Percentiles rank a stretch among this genome's conserved stretches.
Conservation (phyloP, 2,329 filamentous ascomycete species). For the Cladosporium sp. region DNA sequence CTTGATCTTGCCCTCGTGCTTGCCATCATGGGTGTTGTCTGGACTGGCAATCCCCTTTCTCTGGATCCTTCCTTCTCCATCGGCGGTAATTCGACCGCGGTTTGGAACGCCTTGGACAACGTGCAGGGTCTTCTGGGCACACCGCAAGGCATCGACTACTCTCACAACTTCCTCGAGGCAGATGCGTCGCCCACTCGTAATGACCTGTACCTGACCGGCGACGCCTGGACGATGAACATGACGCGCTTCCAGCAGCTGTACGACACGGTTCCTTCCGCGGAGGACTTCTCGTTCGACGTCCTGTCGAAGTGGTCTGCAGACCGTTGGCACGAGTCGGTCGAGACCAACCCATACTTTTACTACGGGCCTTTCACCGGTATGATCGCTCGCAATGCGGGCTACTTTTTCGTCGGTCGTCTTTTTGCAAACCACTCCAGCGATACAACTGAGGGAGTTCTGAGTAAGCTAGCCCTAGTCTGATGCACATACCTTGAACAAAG, state of each 20-base stretch:
- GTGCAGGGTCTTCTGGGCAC: conserved; percentile 22
- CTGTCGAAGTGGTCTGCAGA: conserved; percentile 27
- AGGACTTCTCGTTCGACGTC: conserved; percentile 26
- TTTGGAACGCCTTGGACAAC: conserved; percentile 38
- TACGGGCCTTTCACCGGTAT: conserved; percentile 27
- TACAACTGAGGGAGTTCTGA: conserved; percentile 27
- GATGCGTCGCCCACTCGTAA: conserved; percentile 51
- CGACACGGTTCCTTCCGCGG: conserved; percentile 17
- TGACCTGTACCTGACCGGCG: conserved; percentile 47
- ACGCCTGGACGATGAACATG: conserved; percentile 51
- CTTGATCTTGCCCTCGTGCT: conserved; percentile 28
- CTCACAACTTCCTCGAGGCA: conserved; percentile 54
- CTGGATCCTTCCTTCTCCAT: conserved; percentile 33
- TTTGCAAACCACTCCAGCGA: conserved; percentile 30
- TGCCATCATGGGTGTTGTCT: conserved; percentile 29
- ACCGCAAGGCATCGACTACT: conserved; percentile 39
- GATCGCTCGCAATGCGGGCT: conserved; percentile 23
- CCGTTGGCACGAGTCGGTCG: conserved; percentile 23
- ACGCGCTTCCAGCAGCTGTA: conserved; percentile 49
- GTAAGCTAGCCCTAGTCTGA: conserved; percentile 18
- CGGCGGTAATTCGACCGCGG: conserved; percentile 21
- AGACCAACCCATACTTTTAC: conserved; percentile 29
- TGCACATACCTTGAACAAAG: no score
- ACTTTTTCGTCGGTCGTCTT: conserved; percentile 22
- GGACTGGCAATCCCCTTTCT: conserved; percentile 37